These are phyloP conservation scores for Suillus tomentosus DNA, from an alignment of 768 basidiomycete species.

Conservation along the genomic window DNA sequence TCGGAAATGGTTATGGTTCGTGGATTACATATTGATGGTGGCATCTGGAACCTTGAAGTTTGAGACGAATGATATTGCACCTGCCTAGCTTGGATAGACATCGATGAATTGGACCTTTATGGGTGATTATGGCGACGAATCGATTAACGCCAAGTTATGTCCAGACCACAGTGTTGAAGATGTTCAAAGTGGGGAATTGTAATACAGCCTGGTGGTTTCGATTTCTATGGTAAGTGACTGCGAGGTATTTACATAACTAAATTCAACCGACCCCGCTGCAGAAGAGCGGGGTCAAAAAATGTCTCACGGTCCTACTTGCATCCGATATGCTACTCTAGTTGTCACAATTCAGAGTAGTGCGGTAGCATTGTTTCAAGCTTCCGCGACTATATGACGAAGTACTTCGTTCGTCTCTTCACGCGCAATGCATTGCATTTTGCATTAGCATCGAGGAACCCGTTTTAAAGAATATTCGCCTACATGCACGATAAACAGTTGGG, in stretches of 20 bases:
- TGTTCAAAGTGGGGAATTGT: neutral
- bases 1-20: conserved; percentile 6
- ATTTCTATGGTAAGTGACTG: neutral
- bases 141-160: neutral
- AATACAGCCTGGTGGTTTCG: neutral
- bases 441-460: neutral
- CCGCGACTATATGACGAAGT: neutral
- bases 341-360: neutral
- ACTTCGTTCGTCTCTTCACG: neutral
- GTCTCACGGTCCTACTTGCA: neutral
- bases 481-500: neutral
- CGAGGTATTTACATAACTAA: neutral
- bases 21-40: conserved; percentile 1
- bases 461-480: neutral
- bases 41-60: neutral
- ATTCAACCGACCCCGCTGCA: neutral
- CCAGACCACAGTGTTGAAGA: neutral
- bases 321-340: neutral
- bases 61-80: conserved; percentile 1
- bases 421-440: neutral
- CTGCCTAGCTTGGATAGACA: neutral
- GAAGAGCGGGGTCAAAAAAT: neutral
- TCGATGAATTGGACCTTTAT: neutral
- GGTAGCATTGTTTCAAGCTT: neutral
- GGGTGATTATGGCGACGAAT: neutral